Conservation (phyloP, 1,284 basidiomycete genomes). For the Sporisorium graminicola region DNA sequence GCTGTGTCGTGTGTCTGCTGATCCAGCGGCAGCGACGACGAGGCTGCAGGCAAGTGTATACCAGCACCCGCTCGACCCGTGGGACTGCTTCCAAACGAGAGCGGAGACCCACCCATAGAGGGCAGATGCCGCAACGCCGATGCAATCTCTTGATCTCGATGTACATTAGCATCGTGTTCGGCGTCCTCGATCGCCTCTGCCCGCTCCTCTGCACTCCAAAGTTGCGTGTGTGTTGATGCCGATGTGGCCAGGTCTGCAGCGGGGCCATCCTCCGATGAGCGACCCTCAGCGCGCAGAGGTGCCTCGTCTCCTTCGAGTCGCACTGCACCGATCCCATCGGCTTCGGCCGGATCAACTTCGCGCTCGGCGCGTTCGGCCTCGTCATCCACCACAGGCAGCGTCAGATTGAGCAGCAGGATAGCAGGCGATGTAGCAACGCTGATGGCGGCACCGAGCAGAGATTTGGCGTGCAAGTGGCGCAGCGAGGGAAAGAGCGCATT, state of each 20-base stretch:
- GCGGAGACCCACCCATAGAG: conserved; percentile 33
- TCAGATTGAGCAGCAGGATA: conserved; percentile 85
- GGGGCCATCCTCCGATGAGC: conserved; percentile 17
- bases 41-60: conserved; percentile 2
- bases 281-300: conserved; percentile 34
- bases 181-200: conserved; percentile 30
- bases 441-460: conserved; percentile 79
- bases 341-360: conserved; percentile 48
- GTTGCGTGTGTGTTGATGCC: conserved; percentile 8
- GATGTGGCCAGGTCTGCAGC: conserved; percentile 11
- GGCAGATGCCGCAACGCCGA: conserved; percentile 52
- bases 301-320: conserved; percentile 53
- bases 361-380: conserved; percentile 71
- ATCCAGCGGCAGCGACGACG: conserved; percentile 14
- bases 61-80: not conserved
- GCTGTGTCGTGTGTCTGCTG: conserved; percentile 11
- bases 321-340: conserved; percentile 56
- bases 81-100: conserved; percentile 34
- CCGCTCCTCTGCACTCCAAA: conserved; percentile 33
- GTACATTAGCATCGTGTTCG: conserved; percentile 32
- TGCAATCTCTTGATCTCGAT: conserved; percentile 52
- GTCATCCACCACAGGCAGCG: conserved; percentile 84
- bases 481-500: conserved; percentile 85
- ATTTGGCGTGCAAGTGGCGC: conserved; percentile 80
- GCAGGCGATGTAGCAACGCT: conserved; percentile 87